Conservation (phyloP, 169 alveolate genomes). For the Plasmodium yoelii region DNA sequence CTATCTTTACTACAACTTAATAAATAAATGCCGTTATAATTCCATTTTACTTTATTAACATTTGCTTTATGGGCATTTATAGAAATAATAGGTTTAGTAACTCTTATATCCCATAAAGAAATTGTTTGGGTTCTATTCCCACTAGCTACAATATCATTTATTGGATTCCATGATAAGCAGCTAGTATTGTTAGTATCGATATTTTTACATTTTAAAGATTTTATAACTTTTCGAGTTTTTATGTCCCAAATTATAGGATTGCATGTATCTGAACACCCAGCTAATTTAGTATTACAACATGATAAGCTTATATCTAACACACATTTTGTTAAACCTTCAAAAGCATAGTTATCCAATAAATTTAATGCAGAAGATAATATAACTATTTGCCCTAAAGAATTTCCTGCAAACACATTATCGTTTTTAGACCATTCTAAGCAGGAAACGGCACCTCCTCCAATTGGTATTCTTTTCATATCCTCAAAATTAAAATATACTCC, state of each 20-base stretch:
- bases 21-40: conserved; percentile 79
- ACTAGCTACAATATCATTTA: conserved; percentile 86
- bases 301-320: conserved; percentile 84
- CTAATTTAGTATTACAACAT: conserved; percentile 81
- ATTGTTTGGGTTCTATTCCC: conserved; percentile 88
- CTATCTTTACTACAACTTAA: conserved; percentile 86
- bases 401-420: conserved; percentile 86
- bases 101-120: conserved; percentile 90
- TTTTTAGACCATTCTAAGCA: conserved; percentile 86
- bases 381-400: conserved; percentile 87
- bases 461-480: conserved; percentile 90
- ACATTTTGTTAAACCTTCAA: conserved; percentile 84
- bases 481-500: conserved; percentile 89
- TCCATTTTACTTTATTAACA: conserved; percentile 84
- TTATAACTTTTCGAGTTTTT: conserved; percentile 78
- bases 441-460: conserved; percentile 87
- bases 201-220: conserved; percentile 79
- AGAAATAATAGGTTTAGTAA: conserved; percentile 85
- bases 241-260: conserved; percentile 88
- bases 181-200: conserved; percentile 84
- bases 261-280: conserved; percentile 87
- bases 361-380: conserved; percentile 86
- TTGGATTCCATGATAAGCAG: conserved; percentile 91
- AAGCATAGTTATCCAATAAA: conserved; percentile 82
- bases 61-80: conserved; percentile 90